These are phyloP conservation scores for Oryza meyeriana DNA, from an alignment of 176 grass and related monocot genomes.

Conservation along the genomic window DNA sequence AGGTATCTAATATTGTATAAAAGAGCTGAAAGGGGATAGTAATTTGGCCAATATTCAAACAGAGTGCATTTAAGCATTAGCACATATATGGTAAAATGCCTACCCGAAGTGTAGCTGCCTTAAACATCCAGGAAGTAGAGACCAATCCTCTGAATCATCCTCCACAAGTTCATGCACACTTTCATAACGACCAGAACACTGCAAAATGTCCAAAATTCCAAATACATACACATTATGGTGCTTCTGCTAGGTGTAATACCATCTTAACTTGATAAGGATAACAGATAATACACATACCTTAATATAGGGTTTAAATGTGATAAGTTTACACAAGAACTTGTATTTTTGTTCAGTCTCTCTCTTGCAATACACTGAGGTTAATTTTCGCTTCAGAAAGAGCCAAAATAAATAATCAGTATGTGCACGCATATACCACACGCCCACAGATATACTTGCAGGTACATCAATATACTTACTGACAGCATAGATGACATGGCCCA, in stretches of 20 bases:
- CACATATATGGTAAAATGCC: neutral
- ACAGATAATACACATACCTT: neutral
- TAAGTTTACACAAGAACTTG: constrained; percentile 1
- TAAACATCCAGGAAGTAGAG: neutral
- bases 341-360: neutral
- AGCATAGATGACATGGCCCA: constrained; percentile 2
- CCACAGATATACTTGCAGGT: neutral
- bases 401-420: constrained; percentile 6
- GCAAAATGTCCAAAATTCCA: neutral
- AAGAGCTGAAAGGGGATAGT: neutral
- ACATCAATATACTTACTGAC: constrained; percentile 8
- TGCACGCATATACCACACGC: neutral
- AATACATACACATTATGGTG: neutral
- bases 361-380: neutral
- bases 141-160: neutral
- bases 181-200: neutral
- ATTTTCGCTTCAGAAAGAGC: constrained; percentile 6
- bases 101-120: neutral
- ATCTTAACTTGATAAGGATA: neutral
- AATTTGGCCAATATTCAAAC: constrained; percentile 2
- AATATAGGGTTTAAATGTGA: constrained; percentile 5
- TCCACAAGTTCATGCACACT: neutral
- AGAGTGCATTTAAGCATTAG: neutral
- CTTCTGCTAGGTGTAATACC: neutral
- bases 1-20: neutral